Evolutionary conservation across 768 basidiomycete species (phyloP).

Genomic region (Trametes villosa): DNA sequence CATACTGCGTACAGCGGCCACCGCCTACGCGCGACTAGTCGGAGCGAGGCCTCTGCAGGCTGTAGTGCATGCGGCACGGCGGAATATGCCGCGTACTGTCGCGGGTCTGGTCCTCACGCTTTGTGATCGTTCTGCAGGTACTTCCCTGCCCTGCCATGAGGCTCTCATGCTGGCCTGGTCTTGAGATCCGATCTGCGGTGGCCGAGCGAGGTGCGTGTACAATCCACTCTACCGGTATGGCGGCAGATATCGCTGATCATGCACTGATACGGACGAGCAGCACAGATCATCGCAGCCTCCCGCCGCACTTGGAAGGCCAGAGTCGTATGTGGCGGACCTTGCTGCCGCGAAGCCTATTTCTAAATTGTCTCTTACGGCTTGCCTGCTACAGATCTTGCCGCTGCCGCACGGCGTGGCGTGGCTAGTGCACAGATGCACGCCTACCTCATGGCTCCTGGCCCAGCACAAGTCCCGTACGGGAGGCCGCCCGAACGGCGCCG

Average conservation of each 20-base stretch:
- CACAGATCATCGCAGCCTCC: not conserved
- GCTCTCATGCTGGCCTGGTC: not conserved
- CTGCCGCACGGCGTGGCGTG: constrained; percentile 7
- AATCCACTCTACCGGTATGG: not conserved
- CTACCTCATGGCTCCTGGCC: not conserved
- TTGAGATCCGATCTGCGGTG: constrained; percentile 8
- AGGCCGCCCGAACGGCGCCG: too few species aligned
- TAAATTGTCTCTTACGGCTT: not conserved
- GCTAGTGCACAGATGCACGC: constrained; percentile 1
- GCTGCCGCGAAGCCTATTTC: constrained; percentile 14
- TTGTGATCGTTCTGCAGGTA: too few species aligned
- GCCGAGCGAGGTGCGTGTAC: not conserved
- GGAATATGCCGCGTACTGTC: too few species aligned
- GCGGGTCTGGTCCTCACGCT: too few species aligned
- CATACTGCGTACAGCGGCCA: too few species aligned
- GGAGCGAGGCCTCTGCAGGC: too few species aligned
- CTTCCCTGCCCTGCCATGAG: too few species aligned
- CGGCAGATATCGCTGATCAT: constrained; percentile 5
- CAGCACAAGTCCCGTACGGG: not conserved
- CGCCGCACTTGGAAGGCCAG: not conserved
- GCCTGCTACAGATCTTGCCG: constrained; percentile 1
- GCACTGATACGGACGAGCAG: constrained; percentile 13
- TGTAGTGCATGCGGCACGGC: too few species aligned
- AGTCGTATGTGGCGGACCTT: constrained; percentile 12
- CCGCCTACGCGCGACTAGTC: too few species aligned